These are phyloP conservation scores for Knoxdaviesia capensis DNA, from an alignment of 2,329 filamentous ascomycete species.

Conservation along the genomic window DNA sequence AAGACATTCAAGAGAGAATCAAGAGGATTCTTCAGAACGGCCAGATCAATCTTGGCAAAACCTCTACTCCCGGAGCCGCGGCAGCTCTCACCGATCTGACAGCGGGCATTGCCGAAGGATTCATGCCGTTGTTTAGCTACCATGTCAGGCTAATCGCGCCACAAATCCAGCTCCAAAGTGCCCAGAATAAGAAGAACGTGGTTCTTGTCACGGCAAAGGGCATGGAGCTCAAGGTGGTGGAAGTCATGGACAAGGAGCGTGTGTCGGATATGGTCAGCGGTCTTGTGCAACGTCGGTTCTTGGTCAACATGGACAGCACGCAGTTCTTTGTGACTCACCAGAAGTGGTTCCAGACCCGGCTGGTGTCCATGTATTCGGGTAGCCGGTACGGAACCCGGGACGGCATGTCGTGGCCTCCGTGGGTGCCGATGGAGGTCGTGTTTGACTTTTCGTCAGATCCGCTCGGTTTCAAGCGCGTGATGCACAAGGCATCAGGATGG, in stretches of 20 bases:
- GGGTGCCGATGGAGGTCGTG: conserved; percentile 97
- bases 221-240: conserved; percentile 94
- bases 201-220: conserved; percentile 91
- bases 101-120: conserved; percentile 68
- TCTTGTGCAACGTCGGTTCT: conserved; percentile 82
- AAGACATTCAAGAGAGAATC: conserved; percentile 65
- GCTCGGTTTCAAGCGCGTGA: conserved; percentile 93
- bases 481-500: conserved; percentile 89
- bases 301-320: conserved; percentile 89
- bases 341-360: conserved; percentile 67
- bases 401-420: conserved; percentile 86
- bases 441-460: conserved; percentile 88
- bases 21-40: conserved; percentile 70
- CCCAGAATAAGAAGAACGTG: conserved; percentile 95
- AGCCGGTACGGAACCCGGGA: conserved; percentile 75
- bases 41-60: conserved; percentile 24
- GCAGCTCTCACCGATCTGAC: conserved; percentile 26
- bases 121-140: conserved; percentile 80
- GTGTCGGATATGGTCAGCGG: conserved; percentile 87
- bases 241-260: conserved; percentile 92
- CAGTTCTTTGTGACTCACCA: conserved; percentile 96
- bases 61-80: too few relatives aligned
- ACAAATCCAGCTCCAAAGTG: conserved; percentile 94
- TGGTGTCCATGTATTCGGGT: conserved; percentile 83
- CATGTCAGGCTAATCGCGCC: conserved; percentile 88